A percentile compares a stretch with the other conserved stretches of the same genome.
These are phyloP conservation scores for Ogataea polymorpha DNA, from an alignment of 805 yeast species.

Conservation along the genomic window DNA sequence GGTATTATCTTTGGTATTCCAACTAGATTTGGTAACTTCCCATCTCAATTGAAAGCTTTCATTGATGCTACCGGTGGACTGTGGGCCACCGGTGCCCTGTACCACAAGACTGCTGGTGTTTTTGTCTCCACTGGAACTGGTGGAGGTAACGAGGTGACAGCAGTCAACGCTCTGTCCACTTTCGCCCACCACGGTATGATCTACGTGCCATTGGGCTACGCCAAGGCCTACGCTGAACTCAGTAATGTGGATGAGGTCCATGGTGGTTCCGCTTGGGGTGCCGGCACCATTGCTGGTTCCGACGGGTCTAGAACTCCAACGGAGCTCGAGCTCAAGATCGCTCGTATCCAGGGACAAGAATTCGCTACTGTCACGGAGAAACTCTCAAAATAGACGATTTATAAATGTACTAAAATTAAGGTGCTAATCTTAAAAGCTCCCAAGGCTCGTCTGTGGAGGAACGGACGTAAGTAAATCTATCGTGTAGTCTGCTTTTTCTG, in stretches of 20 bases:
- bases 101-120: constrained; percentile 73
- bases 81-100: constrained; percentile 72
- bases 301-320: constrained; percentile 75
- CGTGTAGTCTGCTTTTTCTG: constrained; percentile 83
- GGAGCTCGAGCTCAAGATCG: constrained; percentile 61
- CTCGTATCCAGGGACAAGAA: constrained; percentile 63
- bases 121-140: constrained; percentile 79
- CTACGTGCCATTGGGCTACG: constrained; percentile 77
- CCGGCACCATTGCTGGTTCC: constrained; percentile 74
- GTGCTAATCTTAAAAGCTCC: constrained; percentile 70
- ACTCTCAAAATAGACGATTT: constrained; percentile 5
- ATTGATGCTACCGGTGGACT: constrained; percentile 77
- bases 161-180: constrained; percentile 59
- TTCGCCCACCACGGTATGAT: constrained; percentile 79
- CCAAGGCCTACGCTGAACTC: constrained; percentile 51
- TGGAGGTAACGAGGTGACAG: constrained; percentile 81
- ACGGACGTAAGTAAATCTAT: constrained; percentile 72
- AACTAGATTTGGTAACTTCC: constrained; percentile 80
- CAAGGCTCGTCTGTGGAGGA: constrained; percentile 48
- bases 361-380: constrained; percentile 49
- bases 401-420: constrained; percentile 38
- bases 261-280: constrained; percentile 88
- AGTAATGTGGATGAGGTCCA: constrained; percentile 61
- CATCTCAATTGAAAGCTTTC: constrained; percentile 76
- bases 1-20: constrained; percentile 86